Percentiles rank a stretch among this genome's conserved stretches.
Conservation (phyloP, 805 yeast species). For the Diddensiella transvaalensis region DNA sequence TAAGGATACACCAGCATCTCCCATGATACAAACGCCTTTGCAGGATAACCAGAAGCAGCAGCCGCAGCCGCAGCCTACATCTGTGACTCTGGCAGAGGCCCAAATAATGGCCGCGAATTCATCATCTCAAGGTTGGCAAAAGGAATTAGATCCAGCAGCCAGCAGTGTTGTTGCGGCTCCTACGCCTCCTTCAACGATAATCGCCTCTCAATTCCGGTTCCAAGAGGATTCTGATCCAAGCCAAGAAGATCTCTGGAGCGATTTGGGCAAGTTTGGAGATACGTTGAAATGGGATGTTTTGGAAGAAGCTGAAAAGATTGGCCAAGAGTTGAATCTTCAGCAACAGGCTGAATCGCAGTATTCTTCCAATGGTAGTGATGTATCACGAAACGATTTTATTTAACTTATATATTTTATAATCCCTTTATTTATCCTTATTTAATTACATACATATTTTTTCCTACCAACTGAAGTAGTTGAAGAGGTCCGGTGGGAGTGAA, state of each 20-base stretch:
- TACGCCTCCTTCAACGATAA: neutral
- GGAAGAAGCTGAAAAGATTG: conserved; percentile 14
- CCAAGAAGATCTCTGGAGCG: conserved; percentile 1
- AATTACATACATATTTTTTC: too few species aligned
- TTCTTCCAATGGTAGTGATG: neutral
- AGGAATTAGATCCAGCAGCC: neutral
- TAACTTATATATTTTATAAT: neutral
- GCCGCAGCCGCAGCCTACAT: neutral
- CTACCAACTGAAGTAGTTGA: neutral
- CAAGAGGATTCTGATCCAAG: neutral
- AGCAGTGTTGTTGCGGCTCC: neutral
- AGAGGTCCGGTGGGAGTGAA: neutral
- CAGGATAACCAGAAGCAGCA: neutral
- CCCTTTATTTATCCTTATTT: neutral
- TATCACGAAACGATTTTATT: conserved; percentile 1
- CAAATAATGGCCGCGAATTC: neutral
- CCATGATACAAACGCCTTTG: neutral
- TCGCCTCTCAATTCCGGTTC: neutral
- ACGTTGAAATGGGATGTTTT: conserved; percentile 12
- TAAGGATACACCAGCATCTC: neutral
- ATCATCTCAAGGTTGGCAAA: too few species aligned
- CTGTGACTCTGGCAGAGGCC: neutral
- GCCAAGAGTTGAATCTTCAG: neutral
- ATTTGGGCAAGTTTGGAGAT: conserved; percentile 6
- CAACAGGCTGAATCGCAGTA: neutral